A percentile compares a stretch with the other conserved stretches of the same genome.
These are phyloP conservation scores for Solanum appendiculatum DNA, from an alignment of 257 asterid species.

Conservation along the genomic window DNA sequence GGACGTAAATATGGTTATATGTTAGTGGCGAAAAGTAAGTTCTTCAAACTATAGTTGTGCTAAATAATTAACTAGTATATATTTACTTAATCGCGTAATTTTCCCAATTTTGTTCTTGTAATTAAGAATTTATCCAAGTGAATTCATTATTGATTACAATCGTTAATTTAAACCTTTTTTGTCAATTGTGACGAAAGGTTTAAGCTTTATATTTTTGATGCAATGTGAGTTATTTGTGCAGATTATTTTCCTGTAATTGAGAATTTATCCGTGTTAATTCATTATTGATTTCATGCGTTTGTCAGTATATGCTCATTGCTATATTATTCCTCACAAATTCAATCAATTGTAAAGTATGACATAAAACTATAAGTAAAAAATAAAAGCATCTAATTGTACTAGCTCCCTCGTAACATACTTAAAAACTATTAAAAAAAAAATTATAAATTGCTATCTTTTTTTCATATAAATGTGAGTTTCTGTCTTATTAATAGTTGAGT, in stretches of 20 bases:
- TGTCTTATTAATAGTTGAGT: background rate
- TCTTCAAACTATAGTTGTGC: no score
- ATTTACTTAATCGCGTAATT: no score
- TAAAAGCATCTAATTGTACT: background rate
- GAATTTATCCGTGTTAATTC: no score
- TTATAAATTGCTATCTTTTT: background rate
- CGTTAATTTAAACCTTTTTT: background rate
- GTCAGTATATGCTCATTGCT: background rate
- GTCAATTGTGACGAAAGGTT: background rate
- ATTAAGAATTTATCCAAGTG: no score
- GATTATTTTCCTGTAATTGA: background rate
- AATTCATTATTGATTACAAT: no score
- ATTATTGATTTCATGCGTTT: no score
- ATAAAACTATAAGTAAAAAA: background rate
- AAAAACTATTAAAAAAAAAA: background rate
- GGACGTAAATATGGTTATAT: no score
- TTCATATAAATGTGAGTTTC: background rate
- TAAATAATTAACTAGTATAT: no score
- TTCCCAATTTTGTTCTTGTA: no score
- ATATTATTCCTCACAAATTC: background rate
- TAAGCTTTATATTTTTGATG: background rate
- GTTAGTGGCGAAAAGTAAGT: no score
- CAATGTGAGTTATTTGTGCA: background rate
- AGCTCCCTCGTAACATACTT: background rate
- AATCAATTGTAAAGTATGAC: background rate